A percentile compares a stretch with the other conserved stretches of the same genome.
Evolutionary conservation across 2,329 filamentous ascomycete species (phyloP).

Genomic region (Trichoderma sp.): DNA sequence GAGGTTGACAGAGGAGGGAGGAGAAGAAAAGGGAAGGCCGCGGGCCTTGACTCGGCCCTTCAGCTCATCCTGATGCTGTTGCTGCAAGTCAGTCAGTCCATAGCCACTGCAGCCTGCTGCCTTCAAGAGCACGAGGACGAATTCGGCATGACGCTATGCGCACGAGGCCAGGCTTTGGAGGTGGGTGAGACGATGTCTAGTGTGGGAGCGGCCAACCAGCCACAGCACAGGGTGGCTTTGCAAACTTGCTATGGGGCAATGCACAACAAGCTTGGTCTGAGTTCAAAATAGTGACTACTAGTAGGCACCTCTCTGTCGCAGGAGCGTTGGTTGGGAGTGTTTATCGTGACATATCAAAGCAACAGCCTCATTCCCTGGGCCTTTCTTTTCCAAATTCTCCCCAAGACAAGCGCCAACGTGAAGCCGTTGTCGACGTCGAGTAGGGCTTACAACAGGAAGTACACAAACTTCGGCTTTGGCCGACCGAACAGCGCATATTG

Average conservation of each 20-base stretch:
- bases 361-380: background rate
- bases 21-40: background rate
- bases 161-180: conserved; percentile 19
- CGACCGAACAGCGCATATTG: background rate
- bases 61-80: conserved; percentile 1
- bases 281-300: background rate
- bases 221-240: conserved; percentile 11
- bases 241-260: background rate
- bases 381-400: background rate
- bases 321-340: background rate
- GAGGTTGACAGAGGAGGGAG: background rate
- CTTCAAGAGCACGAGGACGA: conserved; percentile 23
- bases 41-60: background rate
- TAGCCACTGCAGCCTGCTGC: conserved; percentile 19
- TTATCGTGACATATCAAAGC: background rate
- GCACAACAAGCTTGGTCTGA: background rate
- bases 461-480: background rate
- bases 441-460: background rate
- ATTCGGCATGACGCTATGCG: conserved; percentile 23
- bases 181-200: conserved; percentile 19
- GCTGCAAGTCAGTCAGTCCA: background rate
- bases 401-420: background rate
- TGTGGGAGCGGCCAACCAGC: conserved; percentile 17
- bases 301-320: background rate
- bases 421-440: background rate